A percentile compares a stretch with the other conserved stretches of the same genome.
phyloP scores from a whole-genome alignment of 805 yeast genomes.

The Suhomyces kilbournensis region DNA sequence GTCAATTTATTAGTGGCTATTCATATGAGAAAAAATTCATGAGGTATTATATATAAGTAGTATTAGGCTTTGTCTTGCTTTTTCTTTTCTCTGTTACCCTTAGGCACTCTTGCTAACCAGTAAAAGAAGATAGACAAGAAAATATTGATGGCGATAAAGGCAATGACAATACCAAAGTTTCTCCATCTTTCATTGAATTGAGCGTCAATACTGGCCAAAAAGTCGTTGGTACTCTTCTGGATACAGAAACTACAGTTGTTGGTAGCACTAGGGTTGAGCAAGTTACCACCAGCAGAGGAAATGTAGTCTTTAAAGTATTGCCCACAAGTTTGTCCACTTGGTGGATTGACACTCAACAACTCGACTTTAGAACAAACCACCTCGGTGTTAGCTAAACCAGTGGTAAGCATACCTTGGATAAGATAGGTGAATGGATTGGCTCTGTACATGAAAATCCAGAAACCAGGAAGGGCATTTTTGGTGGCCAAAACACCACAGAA shows the following conservation, averaged over 20 bases:
- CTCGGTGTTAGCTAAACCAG: conserved; percentile 48
- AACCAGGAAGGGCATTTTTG: conserved; percentile 64
- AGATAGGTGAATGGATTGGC: conserved; percentile 71
- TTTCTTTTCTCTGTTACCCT: conserved; percentile 40
- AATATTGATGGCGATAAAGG: conserved; percentile 34
- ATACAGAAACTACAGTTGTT: conserved; percentile 52
- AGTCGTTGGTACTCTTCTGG: conserved; percentile 54
- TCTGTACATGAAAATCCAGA: conserved; percentile 84
- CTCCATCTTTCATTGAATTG: conserved; percentile 58
- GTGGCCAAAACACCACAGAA: conserved; percentile 78
- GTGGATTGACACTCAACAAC: conserved; percentile 33
- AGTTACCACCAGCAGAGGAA: conserved; percentile 49
- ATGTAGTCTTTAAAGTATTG: conserved; percentile 48
- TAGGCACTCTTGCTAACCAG: conserved; percentile 76
- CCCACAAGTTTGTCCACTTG: conserved; percentile 62
- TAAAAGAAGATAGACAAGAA: conserved; percentile 36
- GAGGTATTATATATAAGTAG: not conserved
- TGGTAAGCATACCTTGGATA: conserved; percentile 51
- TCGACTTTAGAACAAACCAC: conserved; percentile 28
- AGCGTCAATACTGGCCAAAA: conserved; percentile 47
- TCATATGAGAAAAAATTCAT: not conserved
- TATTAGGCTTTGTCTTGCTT: not conserved
- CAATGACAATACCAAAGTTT: conserved; percentile 54
- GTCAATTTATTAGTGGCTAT: not conserved
- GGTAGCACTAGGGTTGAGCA: conserved; percentile 50